A percentile compares a stretch with the other conserved stretches of the same genome.
These are phyloP conservation scores for Colletotrichum theobromicola DNA, from an alignment of 2,329 filamentous ascomycete species.

Conservation along the genomic window DNA sequence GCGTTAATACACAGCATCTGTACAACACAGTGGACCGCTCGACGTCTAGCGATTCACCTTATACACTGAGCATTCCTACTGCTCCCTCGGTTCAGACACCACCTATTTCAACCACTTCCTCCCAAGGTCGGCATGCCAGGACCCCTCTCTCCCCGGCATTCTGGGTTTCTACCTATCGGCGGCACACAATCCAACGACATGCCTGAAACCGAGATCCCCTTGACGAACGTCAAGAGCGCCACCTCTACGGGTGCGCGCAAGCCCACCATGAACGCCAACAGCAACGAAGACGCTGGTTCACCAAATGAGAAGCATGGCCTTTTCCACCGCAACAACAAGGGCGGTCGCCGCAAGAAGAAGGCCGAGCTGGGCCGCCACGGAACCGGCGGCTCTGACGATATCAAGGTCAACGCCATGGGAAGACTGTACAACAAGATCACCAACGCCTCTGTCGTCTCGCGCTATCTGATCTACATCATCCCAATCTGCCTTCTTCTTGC, in stretches of 20 bases:
- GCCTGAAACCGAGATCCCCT: constrained; percentile 54
- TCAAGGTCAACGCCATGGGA: constrained; percentile 69
- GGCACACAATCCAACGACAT: constrained; percentile 34
- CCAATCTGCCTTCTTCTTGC: constrained; percentile 68
- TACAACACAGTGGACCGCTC: not conserved
- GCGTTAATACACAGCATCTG: constrained; percentile 2
- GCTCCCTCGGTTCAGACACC: not conserved
- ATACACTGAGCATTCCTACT: not conserved
- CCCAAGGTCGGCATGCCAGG: constrained; percentile 23
- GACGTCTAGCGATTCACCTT: not conserved
- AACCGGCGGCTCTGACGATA: constrained; percentile 54
- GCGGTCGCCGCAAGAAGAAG: constrained; percentile 58
- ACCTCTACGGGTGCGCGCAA: constrained; percentile 60
- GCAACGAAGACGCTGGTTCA: constrained; percentile 33
- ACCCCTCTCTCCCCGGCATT: constrained; percentile 41
- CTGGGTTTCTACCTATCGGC: constrained; percentile 50
- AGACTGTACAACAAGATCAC: constrained; percentile 69
- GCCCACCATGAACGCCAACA: constrained; percentile 41
- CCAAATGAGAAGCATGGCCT: constrained; percentile 52
- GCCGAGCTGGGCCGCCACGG: constrained; percentile 46
- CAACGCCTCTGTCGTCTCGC: constrained; percentile 65
- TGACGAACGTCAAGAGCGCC: constrained; percentile 60
- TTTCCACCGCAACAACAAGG: constrained; percentile 46
- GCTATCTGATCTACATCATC: constrained; percentile 72
- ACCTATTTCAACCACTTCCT: not conserved